phyloP scores from a whole-genome alignment of 192 early-diverging fungal genomes.

The Backusella tuberculispora region DNA sequence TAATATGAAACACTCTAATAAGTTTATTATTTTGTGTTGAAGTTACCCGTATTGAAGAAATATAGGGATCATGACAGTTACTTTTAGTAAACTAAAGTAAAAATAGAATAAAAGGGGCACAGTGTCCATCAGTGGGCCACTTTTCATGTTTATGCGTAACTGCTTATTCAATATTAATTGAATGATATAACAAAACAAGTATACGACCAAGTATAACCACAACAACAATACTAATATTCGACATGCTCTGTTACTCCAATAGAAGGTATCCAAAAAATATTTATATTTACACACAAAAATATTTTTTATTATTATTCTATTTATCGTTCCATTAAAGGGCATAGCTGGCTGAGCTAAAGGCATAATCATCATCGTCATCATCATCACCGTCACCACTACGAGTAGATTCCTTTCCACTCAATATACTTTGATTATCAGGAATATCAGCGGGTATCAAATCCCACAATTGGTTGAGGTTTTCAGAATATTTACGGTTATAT shows the following conservation, averaged over 20 bases:
- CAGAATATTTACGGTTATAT: constrained; percentile 38
- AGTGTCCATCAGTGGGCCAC: too few relatives aligned
- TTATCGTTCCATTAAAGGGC: constrained; percentile 24
- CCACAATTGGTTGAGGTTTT: constrained; percentile 41
- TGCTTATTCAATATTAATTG: too few relatives aligned
- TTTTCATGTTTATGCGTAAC: too few relatives aligned
- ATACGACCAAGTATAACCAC: too few relatives aligned
- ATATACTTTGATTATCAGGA: constrained; percentile 9
- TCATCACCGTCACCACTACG: neutral
- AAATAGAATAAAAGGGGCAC: too few relatives aligned
- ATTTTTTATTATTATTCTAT: constrained; percentile 16
- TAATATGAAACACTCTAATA: too few relatives aligned
- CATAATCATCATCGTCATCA: constrained; percentile 33
- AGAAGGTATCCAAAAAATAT: neutral
- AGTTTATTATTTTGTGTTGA: too few relatives aligned
- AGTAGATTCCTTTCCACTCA: constrained; percentile 9
- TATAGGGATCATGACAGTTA: too few relatives aligned
- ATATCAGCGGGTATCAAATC: constrained; percentile 28
- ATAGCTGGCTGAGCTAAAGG: constrained; percentile 43
- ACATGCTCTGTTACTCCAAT: neutral
- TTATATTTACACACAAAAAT: constrained; percentile 2
- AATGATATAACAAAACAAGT: too few relatives aligned
- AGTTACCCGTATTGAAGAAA: too few relatives aligned
- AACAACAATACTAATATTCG: too few relatives aligned
- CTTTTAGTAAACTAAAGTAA: too few relatives aligned